Base-by-base conservation (phyloP, 2,329 filamentous ascomycete species). In the Trichoderma sp. region DNA sequence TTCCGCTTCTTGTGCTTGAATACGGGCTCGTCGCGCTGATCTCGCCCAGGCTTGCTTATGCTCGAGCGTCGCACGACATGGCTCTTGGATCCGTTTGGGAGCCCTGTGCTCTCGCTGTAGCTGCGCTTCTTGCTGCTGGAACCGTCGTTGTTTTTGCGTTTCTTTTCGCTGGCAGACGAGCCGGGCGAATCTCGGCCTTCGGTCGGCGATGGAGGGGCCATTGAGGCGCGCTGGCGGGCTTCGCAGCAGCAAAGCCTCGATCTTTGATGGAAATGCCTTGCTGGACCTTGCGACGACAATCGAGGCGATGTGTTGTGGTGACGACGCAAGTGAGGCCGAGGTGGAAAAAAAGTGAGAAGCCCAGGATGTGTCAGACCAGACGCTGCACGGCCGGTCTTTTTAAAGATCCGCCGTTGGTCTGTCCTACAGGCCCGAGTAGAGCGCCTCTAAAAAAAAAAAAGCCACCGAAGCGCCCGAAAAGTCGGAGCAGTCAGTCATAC, bases 21-120 rank as follows among this genome's bases (percentile, higher is more conserved):
- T 21, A 38, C 27, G 21, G 74, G 74, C 59, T 75, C 74, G 67
- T 75, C 74, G 41, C 74, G 66, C 21, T 56, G 74, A 24, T 72
- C 74, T 7, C 74, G 74, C 8, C 74, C 66, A 7, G 74, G 74
- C 56, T 75, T 75, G 74, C 74, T 75, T 31, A 75, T 75, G 33
- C 74, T 75, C 8, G 74, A 75, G 41, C 74, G 74, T 16, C 67
- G 74, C 74, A 75, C 35, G 18, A 63, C 59, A 11, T 75, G 66
- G 67, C 66, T 38, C 16, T 41, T 53, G 6, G 59, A 8, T n/a
- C 67, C 74, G n/a, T 75, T 75, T 5, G 72, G 50, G n/a, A 75
- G 74, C 59, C 31, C 53, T 6, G 67, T 27, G 35, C 14, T 72
- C 24, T 63, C 38, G 29, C 59, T 24, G 31, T 68, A 41, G 2